Percentiles rank a stretch among this genome's conserved stretches.
These are phyloP conservation scores for Zostera marina DNA, from an alignment of 116 monocot genomes.

Conservation along the genomic window DNA sequence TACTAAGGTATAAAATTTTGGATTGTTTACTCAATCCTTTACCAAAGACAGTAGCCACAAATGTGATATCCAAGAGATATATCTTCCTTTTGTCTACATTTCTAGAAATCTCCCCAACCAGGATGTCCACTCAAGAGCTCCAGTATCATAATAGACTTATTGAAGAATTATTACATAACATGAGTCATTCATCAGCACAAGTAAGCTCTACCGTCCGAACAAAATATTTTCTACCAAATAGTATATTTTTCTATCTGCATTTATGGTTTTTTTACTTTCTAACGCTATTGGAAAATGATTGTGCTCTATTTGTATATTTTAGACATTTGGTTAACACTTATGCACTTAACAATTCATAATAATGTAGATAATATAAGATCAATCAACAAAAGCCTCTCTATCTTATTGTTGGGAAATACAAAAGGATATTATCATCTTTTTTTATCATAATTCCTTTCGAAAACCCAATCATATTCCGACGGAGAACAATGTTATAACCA, in stretches of 20 bases:
- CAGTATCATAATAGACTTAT: constrained; percentile 51
- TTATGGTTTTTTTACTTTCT: not conserved
- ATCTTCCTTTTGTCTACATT: constrained; percentile 60
- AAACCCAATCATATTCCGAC: too few species aligned
- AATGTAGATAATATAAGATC: too few species aligned
- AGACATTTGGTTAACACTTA: too few species aligned
- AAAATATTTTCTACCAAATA: not conserved
- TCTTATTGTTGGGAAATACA: too few species aligned
- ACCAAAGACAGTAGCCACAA: constrained; percentile 46
- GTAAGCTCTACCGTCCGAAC: constrained; percentile 22
- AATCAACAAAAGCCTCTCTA: too few species aligned
- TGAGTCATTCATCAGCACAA: constrained; percentile 94
- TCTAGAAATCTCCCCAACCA: constrained; percentile 60
- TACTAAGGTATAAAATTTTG: constrained; percentile 63
- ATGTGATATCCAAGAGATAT: constrained; percentile 77
- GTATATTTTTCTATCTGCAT: not conserved
- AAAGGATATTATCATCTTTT: too few species aligned
- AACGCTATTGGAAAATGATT: not conserved
- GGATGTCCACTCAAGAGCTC: constrained; percentile 46
- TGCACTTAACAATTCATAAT: too few species aligned
- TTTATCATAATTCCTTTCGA: too few species aligned
- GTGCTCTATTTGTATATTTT: too few species aligned
- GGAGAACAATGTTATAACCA: too few species aligned
- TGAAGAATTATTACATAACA: constrained; percentile 62
- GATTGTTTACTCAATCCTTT: constrained; percentile 52